Conservation (phyloP, 202 grass and related monocot species). For the Panicum hallii region DNA sequence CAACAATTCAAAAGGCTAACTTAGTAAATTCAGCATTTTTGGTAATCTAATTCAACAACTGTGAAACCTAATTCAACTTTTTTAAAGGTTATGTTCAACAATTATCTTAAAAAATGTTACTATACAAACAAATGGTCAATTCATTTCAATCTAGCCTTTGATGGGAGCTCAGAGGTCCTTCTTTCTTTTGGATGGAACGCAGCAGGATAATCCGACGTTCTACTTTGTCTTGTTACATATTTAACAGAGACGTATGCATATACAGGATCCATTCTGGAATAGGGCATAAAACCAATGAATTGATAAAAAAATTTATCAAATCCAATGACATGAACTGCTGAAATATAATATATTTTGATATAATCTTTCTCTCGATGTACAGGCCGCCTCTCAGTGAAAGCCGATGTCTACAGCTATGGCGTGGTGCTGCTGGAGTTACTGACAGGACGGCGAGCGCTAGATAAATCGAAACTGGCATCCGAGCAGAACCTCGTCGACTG, state of each 20-base stretch:
- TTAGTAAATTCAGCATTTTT: neutral
- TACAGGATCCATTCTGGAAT: neutral
- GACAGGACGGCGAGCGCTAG: constrained; percentile 67
- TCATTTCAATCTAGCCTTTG: neutral
- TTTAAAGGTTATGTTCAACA: constrained; percentile 2
- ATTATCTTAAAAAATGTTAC: neutral
- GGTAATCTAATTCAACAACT: neutral
- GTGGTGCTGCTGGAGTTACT: constrained; percentile 76
- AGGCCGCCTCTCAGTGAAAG: constrained; percentile 80
- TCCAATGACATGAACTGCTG: neutral
- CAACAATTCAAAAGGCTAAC: neutral
- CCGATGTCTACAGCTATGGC: constrained; percentile 90
- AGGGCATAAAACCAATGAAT: neutral
- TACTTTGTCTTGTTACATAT: neutral
- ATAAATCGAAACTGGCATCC: constrained; percentile 50
- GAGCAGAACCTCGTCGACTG: constrained; percentile 78
- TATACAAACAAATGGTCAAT: neutral
- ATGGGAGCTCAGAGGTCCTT: neutral
- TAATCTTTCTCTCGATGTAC: neutral
- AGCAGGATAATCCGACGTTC: neutral
- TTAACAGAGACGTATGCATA: neutral
- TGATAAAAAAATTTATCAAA: neutral
- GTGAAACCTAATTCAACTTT: neutral
- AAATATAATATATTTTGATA: constrained; percentile 1
- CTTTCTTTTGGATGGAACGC: neutral